phyloP scores from a whole-genome alignment of 352 stramenopile genomes.

The Pythium vanterpoolii region DNA sequence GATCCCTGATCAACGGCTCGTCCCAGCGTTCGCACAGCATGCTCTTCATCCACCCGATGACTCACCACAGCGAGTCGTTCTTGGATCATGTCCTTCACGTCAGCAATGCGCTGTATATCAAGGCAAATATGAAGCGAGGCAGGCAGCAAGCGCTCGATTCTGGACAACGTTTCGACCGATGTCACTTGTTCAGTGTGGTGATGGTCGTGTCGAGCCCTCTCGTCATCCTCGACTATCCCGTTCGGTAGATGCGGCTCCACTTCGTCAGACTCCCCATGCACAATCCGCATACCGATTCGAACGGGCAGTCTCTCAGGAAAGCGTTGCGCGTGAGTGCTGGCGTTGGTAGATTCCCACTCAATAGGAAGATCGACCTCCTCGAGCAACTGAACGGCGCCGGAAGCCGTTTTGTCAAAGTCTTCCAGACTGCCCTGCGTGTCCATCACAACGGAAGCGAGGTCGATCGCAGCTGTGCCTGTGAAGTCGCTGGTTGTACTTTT shows the following conservation, averaged over 20 bases:
- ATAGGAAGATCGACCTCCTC: constrained; percentile 17
- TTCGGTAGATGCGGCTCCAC: neutral
- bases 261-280: neutral
- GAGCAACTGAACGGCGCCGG: neutral
- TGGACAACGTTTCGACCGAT: constrained; percentile 10
- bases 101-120: constrained; percentile 21
- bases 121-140: constrained; percentile 16
- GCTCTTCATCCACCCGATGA: neutral
- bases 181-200: neutral
- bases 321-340: neutral
- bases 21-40: neutral
- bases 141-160: constrained; percentile 19
- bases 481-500: neutral
- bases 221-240: neutral
- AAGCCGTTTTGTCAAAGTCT: too few species aligned
- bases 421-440: neutral
- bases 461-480: constrained; percentile 7
- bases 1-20: neutral
- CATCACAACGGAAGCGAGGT: neutral
- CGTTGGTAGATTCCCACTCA: neutral
- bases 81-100: constrained; percentile 12
- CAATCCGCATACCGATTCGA: constrained; percentile 2
- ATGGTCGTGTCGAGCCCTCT: neutral
- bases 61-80: neutral
- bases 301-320: neutral